These are phyloP conservation scores for Aristolochia californica DNA, from an alignment of 164 flowering plant genomes.

Conservation along the genomic window DNA sequence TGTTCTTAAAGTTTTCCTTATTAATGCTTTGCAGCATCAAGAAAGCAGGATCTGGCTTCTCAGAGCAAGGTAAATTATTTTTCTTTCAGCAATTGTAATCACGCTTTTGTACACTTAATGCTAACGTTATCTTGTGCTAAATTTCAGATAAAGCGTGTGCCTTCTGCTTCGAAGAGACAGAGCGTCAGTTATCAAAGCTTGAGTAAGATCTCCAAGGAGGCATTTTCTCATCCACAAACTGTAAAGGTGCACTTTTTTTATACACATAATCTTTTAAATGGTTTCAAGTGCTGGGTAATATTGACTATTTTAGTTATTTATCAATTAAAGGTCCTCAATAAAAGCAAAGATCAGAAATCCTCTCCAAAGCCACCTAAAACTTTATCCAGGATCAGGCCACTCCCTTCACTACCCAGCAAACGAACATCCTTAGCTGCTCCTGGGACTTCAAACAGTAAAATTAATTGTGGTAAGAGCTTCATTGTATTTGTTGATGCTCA, in stretches of 20 bases:
- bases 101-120: background rate
- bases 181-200: slow-evolving; percentile 21
- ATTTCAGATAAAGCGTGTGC: slow-evolving; percentile 30
- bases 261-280: background rate
- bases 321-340: slow-evolving; percentile 17
- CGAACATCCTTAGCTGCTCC: slow-evolving; percentile 32
- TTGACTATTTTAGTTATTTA: slow-evolving; percentile 11
- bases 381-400: slow-evolving; percentile 17
- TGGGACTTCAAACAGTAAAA: slow-evolving; percentile 26
- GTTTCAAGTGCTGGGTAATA: slow-evolving; percentile 4
- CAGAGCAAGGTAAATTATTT: slow-evolving; percentile 29
- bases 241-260: slow-evolving; percentile 24
- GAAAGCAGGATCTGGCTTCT: slow-evolving; percentile 25
- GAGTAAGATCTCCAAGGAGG: slow-evolving; percentile 31
- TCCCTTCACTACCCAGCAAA: slow-evolving; percentile 33
- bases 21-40: slow-evolving; percentile 24
- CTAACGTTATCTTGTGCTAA: background rate
- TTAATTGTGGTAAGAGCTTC: slow-evolving; percentile 17
- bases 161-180: slow-evolving; percentile 33
- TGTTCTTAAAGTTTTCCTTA: too few relatives aligned
- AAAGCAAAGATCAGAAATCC: slow-evolving; percentile 20
- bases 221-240: slow-evolving; percentile 21
- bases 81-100: background rate
- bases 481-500: slow-evolving; percentile 14
- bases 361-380: slow-evolving; percentile 38